These are phyloP conservation scores for Stentor roeselii DNA, from an alignment of 73 alveolate species.

Conservation along the genomic window DNA sequence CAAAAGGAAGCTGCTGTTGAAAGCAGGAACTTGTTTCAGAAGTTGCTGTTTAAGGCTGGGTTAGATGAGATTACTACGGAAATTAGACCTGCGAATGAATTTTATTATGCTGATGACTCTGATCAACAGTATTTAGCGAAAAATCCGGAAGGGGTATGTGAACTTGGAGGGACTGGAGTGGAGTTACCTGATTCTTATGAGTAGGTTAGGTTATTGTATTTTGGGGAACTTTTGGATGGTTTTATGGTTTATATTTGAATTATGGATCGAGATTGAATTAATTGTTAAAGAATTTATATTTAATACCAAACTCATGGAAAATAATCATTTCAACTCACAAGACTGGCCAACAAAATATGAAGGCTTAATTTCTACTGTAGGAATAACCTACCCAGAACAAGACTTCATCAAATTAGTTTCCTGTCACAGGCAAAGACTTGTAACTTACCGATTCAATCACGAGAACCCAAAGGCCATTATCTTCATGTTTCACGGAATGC, in stretches of 20 bases:
- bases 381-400: neutral
- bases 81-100: slow-evolving; percentile 35
- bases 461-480: neutral
- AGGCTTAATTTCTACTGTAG: neutral
- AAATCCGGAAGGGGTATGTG: neutral
- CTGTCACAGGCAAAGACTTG: neutral
- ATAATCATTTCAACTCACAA: too few species aligned
- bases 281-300: too few species aligned
- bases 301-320: too few species aligned
- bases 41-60: slow-evolving; percentile 8
- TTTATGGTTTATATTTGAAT: too few species aligned
- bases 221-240: too few species aligned
- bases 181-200: slow-evolving; percentile 9
- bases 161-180: slow-evolving; percentile 21
- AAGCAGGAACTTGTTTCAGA: slow-evolving; percentile 27
- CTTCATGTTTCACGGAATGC: neutral
- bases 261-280: too few species aligned
- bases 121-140: slow-evolving; percentile 41
- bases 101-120: slow-evolving; percentile 43
- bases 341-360: neutral
- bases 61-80: slow-evolving; percentile 35
- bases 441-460: neutral
- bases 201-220: neutral
- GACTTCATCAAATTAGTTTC: neutral
- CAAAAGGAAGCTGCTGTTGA: slow-evolving; percentile 29